Evolutionary conservation across 1,284 basidiomycete genomes (phyloP).

Genomic region (Cerrena zonata): DNA sequence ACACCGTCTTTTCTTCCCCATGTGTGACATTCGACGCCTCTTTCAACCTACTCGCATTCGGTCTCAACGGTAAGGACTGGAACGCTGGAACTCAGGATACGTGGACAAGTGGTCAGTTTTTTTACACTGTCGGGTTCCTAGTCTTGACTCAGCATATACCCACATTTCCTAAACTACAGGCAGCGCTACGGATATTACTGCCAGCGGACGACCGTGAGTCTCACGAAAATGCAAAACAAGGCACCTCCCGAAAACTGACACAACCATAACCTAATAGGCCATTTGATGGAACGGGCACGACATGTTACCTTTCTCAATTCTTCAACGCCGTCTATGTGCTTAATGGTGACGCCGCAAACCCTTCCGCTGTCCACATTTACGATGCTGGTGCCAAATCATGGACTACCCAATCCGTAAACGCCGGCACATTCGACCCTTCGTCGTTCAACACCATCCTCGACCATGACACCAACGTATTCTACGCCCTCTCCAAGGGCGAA

Average conservation of each 20-base stretch:
- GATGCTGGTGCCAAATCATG: slow-evolving; percentile 59
- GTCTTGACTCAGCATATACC: slow-evolving; percentile 1
- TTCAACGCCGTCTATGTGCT: slow-evolving; percentile 75
- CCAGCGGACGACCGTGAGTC: slow-evolving; percentile 62
- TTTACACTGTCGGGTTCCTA: neutral
- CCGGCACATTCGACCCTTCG: slow-evolving; percentile 49
- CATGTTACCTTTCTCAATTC: slow-evolving; percentile 73
- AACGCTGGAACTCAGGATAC: slow-evolving; percentile 58
- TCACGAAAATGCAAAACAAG: neutral
- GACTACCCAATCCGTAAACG: slow-evolving; percentile 52
- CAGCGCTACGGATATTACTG: slow-evolving; percentile 57
- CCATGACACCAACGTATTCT: slow-evolving; percentile 84
- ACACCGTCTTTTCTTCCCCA: slow-evolving; percentile 39
- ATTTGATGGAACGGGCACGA: slow-evolving; percentile 60
- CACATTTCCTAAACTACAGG: slow-evolving; percentile 38
- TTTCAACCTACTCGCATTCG: slow-evolving; percentile 71
- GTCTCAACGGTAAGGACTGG: slow-evolving; percentile 70
- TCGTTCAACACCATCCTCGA: slow-evolving; percentile 68
- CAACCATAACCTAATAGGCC: slow-evolving; percentile 38
- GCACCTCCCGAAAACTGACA: neutral
- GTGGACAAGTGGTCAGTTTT: slow-evolving; percentile 53
- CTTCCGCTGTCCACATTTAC: slow-evolving; percentile 63
- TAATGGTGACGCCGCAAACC: slow-evolving; percentile 64
- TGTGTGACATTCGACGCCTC: slow-evolving; percentile 65
- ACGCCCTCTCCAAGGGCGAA: slow-evolving; percentile 56